Base-by-base conservation (phyloP, 2,329 filamentous ascomycete species). In the Phyllosticta citrichinensis region DNA sequence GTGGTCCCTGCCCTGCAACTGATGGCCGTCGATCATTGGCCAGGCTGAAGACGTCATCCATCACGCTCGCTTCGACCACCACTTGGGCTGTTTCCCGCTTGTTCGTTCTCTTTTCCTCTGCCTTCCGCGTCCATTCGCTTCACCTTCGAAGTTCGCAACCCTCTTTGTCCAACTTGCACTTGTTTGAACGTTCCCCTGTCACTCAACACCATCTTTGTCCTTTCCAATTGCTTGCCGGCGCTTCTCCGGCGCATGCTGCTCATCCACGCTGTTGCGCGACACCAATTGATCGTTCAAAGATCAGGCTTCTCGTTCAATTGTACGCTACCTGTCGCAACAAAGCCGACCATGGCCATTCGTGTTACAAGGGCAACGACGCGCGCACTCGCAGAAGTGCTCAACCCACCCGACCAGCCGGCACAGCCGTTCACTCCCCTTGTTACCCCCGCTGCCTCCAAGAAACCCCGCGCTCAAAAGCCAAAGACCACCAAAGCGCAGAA, bases 371-470 rank as follows among this genome's bases (percentile, higher is more conserved):
- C 69, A 54, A 68, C 69, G n/a, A 63, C 62, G 40, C 40, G 40
- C 14, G 40, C 40, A n/a, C 17, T 47, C n/a, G 40, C 17, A 17
- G 40, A 17, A n/a, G 14, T 47, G 40, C 12, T n/a, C n/a, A n/a
- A 17, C 4, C 40, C 40, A 47, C 12, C 2, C 17, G 25, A 64
- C 2, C 69, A 72, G 30, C 67, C 71, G 19, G 64, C 72, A 51
- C 74, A 79, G 62, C 66, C 77, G 3, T 77, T 76, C 33, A 79
- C 76, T 63, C 74, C 75, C 57, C 73, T 75, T 19, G 64, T 69
- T 52, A 78, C 75, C 11, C 74, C 77, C 55, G 69, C 64, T 2
- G 63, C 71, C 52, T 58, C 63, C 5, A 57, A 50, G 30, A 56
- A 56, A 27, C 10, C 47, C 10, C 19, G 12, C n/a, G 11, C 58